phyloP scores from a whole-genome alignment of 2,329 filamentous ascomycete genomes.

The Ascochyta lentis region DNA sequence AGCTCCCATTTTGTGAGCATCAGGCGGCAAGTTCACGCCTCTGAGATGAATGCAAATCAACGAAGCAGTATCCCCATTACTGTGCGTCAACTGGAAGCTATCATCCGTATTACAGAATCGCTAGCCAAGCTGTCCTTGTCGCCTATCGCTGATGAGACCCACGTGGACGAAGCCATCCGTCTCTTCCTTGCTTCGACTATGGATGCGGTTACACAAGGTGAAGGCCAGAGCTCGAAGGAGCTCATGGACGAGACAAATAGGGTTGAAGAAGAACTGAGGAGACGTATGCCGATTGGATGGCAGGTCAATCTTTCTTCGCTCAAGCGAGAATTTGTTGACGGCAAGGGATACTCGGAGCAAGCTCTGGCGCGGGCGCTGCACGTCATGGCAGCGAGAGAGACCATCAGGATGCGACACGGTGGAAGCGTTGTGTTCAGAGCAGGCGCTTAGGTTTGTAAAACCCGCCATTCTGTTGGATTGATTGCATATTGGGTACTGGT shows the following conservation, averaged over 20 bases:
- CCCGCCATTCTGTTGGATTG: neutral
- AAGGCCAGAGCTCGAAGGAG: slow-evolving; percentile 79
- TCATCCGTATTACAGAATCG: slow-evolving; percentile 95
- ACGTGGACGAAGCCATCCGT: slow-evolving; percentile 96
- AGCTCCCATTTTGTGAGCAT: slow-evolving; percentile 98
- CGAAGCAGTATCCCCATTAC: slow-evolving; percentile 97
- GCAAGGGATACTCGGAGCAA: slow-evolving; percentile 87
- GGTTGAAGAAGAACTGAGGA: slow-evolving; percentile 86
- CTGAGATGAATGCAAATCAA: slow-evolving; percentile 86
- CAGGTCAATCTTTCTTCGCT: slow-evolving; percentile 88
- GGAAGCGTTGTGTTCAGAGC: slow-evolving; percentile 32
- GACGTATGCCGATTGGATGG: slow-evolving; percentile 91
- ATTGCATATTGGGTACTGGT: neutral
- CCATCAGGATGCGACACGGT: slow-evolving; percentile 79
- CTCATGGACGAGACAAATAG: slow-evolving; percentile 87
- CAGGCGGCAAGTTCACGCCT: slow-evolving; percentile 88
- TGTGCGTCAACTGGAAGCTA: slow-evolving; percentile 94
- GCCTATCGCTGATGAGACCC: slow-evolving; percentile 83
- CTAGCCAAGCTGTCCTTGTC: slow-evolving; percentile 89
- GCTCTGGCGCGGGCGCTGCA: slow-evolving; percentile 83
- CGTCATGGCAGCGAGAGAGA: slow-evolving; percentile 86
- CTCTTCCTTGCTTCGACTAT: slow-evolving; percentile 96
- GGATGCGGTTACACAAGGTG: slow-evolving; percentile 94
- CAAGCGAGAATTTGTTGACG: slow-evolving; percentile 88
- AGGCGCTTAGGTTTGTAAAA: slow-evolving; percentile 16